These are phyloP conservation scores for Fusarium pininemorale DNA, from an alignment of 2,329 filamentous ascomycete genomes.

Conservation along the genomic window DNA sequence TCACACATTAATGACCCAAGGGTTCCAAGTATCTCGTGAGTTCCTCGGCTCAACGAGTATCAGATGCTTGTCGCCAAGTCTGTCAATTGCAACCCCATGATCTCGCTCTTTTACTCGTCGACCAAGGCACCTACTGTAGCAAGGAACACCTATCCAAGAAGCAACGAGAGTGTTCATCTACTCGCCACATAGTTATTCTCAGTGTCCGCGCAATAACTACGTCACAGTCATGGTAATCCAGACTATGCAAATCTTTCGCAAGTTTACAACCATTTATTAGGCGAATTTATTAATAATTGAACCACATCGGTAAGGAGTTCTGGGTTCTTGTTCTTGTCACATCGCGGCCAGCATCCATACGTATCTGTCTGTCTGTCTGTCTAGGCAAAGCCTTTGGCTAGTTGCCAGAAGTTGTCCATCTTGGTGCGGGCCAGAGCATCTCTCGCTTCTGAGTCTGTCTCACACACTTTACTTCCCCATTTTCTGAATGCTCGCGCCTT, in stretches of 20 bases:
- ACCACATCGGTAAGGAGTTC: neutral
- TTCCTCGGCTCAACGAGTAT: slow-evolving; percentile 8
- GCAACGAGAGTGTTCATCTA: neutral
- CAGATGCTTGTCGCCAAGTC: slow-evolving; percentile 1
- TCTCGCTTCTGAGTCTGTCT: slow-evolving; percentile 88
- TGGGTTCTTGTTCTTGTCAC: neutral
- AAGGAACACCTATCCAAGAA: neutral
- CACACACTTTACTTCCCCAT: slow-evolving; percentile 90
- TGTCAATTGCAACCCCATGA: slow-evolving; percentile 2
- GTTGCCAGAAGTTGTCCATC: slow-evolving; percentile 94
- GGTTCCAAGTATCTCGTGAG: neutral
- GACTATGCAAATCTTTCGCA: neutral
- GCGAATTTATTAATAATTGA: neutral
- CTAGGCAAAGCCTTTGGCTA: slow-evolving; percentile 72
- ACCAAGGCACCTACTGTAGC: neutral
- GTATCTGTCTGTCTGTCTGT: neutral
- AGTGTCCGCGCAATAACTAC: neutral
- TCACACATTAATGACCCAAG: neutral
- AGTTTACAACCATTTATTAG: neutral
- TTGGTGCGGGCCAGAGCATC: slow-evolving; percentile 82
- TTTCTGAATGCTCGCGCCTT: slow-evolving; percentile 83
- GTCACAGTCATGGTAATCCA: neutral
- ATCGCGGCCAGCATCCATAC: neutral
- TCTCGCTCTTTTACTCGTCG: neutral
- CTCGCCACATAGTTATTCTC: neutral